Conservation (phyloP, 345 rosid genomes). For the Theobroma cacao region DNA sequence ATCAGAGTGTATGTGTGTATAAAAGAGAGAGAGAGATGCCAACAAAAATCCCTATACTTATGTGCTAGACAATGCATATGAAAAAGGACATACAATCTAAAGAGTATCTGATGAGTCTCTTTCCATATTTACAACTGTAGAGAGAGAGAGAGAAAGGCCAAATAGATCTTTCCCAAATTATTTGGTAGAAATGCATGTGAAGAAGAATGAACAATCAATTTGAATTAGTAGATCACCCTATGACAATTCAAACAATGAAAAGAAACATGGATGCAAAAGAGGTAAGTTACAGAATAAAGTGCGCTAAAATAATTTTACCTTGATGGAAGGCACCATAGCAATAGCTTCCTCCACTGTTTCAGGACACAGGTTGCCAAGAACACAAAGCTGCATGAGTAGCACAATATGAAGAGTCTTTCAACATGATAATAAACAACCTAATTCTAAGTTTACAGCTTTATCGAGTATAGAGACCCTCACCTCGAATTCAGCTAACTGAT, state of each 20-base stretch:
- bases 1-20: no score
- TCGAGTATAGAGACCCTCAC: slow-evolving; percentile 28
- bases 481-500: slow-evolving; percentile 94
- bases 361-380: slow-evolving; percentile 96
- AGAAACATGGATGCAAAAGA: background rate
- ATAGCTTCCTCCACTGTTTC: slow-evolving; percentile 98
- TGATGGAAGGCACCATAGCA: slow-evolving; percentile 96
- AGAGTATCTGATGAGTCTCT: background rate
- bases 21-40: background rate
- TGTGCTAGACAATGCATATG: background rate
- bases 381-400: slow-evolving; percentile 69
- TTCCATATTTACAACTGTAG: no score
- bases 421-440: background rate
- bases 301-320: slow-evolving; percentile 38
- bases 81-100: background rate
- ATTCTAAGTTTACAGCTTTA: background rate
- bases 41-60: background rate
- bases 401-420: slow-evolving; percentile 1
- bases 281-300: background rate
- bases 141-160: background rate
- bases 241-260: background rate
- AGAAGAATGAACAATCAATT: background rate
- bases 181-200: background rate
- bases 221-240: background rate
- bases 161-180: background rate